Percentiles rank a stretch among this genome's conserved stretches.
These are phyloP conservation scores for Penicillium psychrofluorescens DNA, from an alignment of 495 filamentous ascomycete genomes.

Conservation along the genomic window DNA sequence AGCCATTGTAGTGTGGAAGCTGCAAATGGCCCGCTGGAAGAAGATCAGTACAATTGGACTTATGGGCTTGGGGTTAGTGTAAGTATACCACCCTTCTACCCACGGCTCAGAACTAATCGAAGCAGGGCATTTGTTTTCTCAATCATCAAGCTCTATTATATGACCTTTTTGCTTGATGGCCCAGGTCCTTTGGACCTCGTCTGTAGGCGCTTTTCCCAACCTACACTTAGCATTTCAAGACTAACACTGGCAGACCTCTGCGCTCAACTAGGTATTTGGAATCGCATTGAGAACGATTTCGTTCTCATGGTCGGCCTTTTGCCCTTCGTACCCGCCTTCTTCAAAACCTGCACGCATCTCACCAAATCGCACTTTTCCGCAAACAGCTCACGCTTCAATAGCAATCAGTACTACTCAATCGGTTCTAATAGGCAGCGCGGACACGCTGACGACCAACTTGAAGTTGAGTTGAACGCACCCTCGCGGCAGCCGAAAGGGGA, in stretches of 20 bases:
- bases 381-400: background rate
- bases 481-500: background rate
- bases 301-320: background rate
- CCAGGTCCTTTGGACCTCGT: background rate
- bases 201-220: background rate
- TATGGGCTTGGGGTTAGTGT: background rate
- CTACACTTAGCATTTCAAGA: background rate
- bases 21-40: slow-evolving; percentile 1
- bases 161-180: background rate
- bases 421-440: background rate
- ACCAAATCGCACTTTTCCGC: background rate
- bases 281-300: background rate
- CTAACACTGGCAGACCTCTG: background rate
- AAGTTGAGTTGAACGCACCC: background rate
- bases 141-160: background rate
- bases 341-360: background rate
- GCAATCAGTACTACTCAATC: background rate
- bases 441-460: background rate
- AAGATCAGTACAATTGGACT: background rate
- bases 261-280: background rate
- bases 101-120: background rate
- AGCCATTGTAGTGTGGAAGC: background rate
- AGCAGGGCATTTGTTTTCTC: background rate
- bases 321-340: background rate
- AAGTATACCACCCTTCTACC: background rate